phyloP scores from a whole-genome alignment of 1,139 yeast species.

The Diutina neorugosa region DNA sequence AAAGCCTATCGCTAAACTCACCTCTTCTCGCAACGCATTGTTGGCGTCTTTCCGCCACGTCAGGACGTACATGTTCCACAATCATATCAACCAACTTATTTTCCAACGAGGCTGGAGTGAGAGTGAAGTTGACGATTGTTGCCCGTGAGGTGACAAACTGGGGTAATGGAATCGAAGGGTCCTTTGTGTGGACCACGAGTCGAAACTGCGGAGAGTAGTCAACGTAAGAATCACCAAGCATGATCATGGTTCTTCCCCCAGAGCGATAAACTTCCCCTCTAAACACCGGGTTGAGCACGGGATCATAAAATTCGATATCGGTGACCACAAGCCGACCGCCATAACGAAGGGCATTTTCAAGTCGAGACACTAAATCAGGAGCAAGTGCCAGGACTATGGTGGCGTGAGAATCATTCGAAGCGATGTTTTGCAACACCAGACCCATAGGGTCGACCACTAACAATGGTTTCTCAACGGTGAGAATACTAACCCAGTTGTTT shows the following conservation, averaged over 20 bases:
- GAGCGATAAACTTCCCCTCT: not conserved
- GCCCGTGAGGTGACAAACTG: not conserved
- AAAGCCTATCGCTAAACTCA: not conserved
- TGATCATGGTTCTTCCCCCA: not conserved
- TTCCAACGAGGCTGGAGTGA: constrained; percentile 1
- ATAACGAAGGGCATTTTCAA: constrained; percentile 1
- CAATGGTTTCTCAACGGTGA: not conserved
- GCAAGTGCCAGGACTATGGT: not conserved
- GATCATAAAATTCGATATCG: not conserved
- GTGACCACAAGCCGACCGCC: not conserved
- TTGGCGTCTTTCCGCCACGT: not conserved
- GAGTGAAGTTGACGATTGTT: not conserved
- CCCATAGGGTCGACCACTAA: not conserved
- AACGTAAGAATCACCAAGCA: not conserved
- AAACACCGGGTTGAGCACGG: not conserved
- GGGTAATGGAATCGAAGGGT: not conserved
- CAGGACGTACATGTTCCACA: not conserved
- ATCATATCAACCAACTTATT: not conserved
- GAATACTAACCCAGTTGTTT: not conserved
- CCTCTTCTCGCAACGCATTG: not conserved
- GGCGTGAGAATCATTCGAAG: not conserved
- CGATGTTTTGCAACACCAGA: not conserved
- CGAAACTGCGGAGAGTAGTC: not conserved
- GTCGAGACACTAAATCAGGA: not conserved
- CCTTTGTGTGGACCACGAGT: not conserved